These are phyloP conservation scores for Adansonia digitata DNA, from an alignment of 345 rosid genomes.

Conservation along the genomic window DNA sequence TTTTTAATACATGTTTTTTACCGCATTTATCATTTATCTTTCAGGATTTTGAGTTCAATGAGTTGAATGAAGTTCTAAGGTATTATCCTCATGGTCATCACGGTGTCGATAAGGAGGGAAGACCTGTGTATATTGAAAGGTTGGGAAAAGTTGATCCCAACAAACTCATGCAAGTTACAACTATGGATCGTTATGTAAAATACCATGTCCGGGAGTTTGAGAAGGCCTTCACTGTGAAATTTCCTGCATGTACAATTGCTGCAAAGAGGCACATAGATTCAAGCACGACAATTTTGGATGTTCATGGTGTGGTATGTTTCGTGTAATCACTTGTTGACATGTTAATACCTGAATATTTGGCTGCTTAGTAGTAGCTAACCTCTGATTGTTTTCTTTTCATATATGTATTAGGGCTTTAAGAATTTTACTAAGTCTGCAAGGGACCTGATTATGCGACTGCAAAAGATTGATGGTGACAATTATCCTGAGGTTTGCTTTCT, in stretches of 20 bases:
- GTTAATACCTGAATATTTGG: not conserved
- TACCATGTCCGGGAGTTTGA: constrained; percentile 94
- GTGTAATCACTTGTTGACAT: constrained; percentile 3
- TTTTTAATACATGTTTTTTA: not conserved
- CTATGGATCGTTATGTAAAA: constrained; percentile 78
- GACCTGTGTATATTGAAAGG: constrained; percentile 89
- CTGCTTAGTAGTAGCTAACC: constrained; percentile 3
- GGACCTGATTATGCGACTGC: constrained; percentile 82
- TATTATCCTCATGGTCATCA: constrained; percentile 94
- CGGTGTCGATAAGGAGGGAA: constrained; percentile 96
- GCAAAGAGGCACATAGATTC: constrained; percentile 96
- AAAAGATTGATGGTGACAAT: constrained; percentile 95
- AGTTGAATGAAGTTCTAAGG: constrained; percentile 66
- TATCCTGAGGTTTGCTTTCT: constrained; percentile 77
- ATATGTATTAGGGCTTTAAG: constrained; percentile 63
- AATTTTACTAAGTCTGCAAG: constrained; percentile 88
- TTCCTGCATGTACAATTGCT: constrained; percentile 85
- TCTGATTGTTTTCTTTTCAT: constrained; percentile 5
- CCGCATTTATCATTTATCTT: constrained; percentile 12
- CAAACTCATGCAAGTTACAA: constrained; percentile 82
- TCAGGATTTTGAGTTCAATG: constrained; percentile 91
- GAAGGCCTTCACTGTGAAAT: constrained; percentile 72
- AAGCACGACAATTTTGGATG: constrained; percentile 94
- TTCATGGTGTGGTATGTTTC: constrained; percentile 87
- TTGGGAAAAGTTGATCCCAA: constrained; percentile 88